Percentiles rank a stretch among this genome's conserved stretches.
These are phyloP conservation scores for Penicillium sp. DNA, from an alignment of 2,329 filamentous ascomycete species.

Conservation along the genomic window DNA sequence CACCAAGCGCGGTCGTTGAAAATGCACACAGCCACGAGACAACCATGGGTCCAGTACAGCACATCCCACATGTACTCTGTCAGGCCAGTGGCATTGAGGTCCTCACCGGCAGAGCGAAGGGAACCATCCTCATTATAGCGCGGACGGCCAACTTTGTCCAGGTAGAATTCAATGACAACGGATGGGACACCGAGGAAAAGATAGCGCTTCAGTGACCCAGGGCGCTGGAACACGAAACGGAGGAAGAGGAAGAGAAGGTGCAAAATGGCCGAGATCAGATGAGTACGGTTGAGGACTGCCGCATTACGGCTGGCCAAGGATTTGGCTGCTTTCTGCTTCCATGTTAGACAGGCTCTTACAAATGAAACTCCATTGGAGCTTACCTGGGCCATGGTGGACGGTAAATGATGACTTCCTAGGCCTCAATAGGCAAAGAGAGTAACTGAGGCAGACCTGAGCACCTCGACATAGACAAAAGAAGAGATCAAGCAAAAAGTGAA, in stretches of 20 bases:
- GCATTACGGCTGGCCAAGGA: slow-evolving; percentile 73
- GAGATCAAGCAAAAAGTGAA: not conserved
- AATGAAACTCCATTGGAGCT: slow-evolving; percentile 2
- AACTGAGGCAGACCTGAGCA: not conserved
- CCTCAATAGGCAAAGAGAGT: not conserved
- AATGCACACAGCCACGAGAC: slow-evolving; percentile 64
- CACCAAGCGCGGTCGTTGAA: slow-evolving; percentile 78
- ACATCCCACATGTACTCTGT: slow-evolving; percentile 99
- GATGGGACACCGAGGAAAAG: slow-evolving; percentile 67
- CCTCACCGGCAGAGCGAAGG: slow-evolving; percentile 76
- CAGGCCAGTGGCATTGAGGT: slow-evolving; percentile 78
- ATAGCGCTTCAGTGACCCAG: slow-evolving; percentile 62
- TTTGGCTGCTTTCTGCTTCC: slow-evolving; percentile 47
- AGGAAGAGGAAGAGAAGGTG: slow-evolving; percentile 71
- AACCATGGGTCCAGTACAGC: slow-evolving; percentile 88
- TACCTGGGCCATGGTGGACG: slow-evolving; percentile 27
- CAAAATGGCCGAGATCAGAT: slow-evolving; percentile 66
- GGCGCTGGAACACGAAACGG: slow-evolving; percentile 61
- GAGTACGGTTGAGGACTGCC: slow-evolving; percentile 71
- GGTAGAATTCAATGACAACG: slow-evolving; percentile 73
- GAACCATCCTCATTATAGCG: slow-evolving; percentile 61
- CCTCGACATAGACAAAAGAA: not conserved
- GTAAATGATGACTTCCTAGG: not conserved
- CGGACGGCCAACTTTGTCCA: slow-evolving; percentile 80
- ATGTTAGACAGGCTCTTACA: slow-evolving; percentile 3